Base-by-base conservation (phyloP, 73 alveolate genomes). In the Durusdinium trenchii region DNA sequence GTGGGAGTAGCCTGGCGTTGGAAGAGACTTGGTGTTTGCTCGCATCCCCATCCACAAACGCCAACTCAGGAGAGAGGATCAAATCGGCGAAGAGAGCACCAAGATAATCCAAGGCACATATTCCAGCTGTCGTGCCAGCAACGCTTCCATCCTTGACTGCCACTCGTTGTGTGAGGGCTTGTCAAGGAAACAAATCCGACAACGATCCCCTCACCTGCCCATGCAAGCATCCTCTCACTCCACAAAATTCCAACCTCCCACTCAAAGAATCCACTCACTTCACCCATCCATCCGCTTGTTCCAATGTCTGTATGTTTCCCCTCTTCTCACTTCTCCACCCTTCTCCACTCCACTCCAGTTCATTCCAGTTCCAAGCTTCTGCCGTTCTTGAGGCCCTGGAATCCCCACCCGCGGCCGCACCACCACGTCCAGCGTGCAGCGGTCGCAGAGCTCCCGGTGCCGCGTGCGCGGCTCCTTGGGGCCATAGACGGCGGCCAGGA, bases 371-470 rank as follows among this genome's bases (percentile, higher is more conserved):
- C 76, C 95, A 5, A 87, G 75, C 75, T 16, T n/a, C 96, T n/a
- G 96, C 73, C 96, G 51, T n/a, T 83, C 93, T 42, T 12, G 16
- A 30, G 96, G 50, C 6, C 86, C 86, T 0, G 96, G 96, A n/a
- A 89, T 89, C 86, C 96, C 96, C 4, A 50, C 35, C 6, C 75
- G 73, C 3, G 96, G 96, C 71, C 96, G 86, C 71, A 89, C 96
- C 75, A 89, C 96, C 32, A 89, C 86, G 52, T 50, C 93, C 71
- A 83, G 42, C 69, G 81, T 42, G 45, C 86, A 85, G 36, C 96
- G 86, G 62, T 89, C 96, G 47, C 62, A 89, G 86, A 89, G 86
- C 86, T 89, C 96, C 52, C 96, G 96, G 35, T 71, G 86, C 42
- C 96, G 96, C 0, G 43, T 9, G 9, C 96, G 96, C 6, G 96